Percentiles rank a stretch among this genome's conserved stretches.
These are phyloP conservation scores for Debaryomycetaceae sp. DNA, from an alignment of 1,139 yeast species.

Conservation along the genomic window DNA sequence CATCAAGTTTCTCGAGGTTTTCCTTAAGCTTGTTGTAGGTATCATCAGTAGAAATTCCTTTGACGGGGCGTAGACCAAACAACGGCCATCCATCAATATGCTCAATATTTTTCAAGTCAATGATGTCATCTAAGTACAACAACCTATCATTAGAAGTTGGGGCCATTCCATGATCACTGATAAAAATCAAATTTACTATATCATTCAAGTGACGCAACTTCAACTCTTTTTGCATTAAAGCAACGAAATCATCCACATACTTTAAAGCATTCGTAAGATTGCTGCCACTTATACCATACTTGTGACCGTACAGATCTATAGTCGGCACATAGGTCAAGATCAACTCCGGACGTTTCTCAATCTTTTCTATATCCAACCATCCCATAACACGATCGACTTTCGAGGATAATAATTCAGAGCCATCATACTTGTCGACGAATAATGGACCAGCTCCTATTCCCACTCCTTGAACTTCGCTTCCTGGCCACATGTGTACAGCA, in stretches of 20 bases:
- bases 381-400: constrained; percentile 56
- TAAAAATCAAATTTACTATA: constrained; percentile 69
- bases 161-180: constrained; percentile 94
- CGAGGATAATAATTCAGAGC: constrained; percentile 53
- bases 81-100: constrained; percentile 90
- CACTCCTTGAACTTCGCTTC: constrained; percentile 66
- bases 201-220: constrained; percentile 52
- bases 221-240: constrained; percentile 46
- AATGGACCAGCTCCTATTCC: constrained; percentile 44
- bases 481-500: constrained; percentile 98
- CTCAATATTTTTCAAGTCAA: constrained; percentile 52
- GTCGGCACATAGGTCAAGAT: constrained; percentile 80
- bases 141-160: constrained; percentile 71
- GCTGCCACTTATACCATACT: constrained; percentile 61
- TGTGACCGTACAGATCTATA: constrained; percentile 73
- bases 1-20: constrained; percentile 22
- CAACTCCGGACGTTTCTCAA: constrained; percentile 64
- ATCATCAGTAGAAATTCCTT: constrained; percentile 21
- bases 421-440: constrained; percentile 61
- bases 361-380: constrained; percentile 61
- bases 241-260: constrained; percentile 65
- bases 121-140: constrained; percentile 64
- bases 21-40: constrained; percentile 15
- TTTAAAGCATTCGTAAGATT: constrained; percentile 52
- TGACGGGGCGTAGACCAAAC: constrained; percentile 65